Evolutionary conservation across 352 stramenopile species (phyloP).

Genomic region (Phytophthora quininea): DNA sequence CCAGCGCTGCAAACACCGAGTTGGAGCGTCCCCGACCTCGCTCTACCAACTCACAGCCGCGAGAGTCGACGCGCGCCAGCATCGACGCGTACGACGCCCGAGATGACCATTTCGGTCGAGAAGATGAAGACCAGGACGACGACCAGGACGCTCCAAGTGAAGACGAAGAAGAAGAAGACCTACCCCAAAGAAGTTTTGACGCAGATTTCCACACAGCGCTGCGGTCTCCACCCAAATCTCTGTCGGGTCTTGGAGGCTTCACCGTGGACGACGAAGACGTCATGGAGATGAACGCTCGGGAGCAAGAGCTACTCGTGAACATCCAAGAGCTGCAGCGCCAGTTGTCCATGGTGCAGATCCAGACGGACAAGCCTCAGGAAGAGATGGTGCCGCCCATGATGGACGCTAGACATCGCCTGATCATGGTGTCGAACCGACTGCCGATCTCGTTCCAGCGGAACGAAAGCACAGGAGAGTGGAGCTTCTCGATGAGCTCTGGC

Average conservation of each 20-base stretch:
- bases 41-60: constrained; percentile 1
- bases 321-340: constrained; percentile 93
- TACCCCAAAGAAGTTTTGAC: constrained; percentile 10
- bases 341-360: constrained; percentile 87
- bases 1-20: constrained; percentile 18
- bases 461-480: constrained; percentile 84
- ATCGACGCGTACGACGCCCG: constrained; percentile 42
- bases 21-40: constrained; percentile 7
- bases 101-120: constrained; percentile 27
- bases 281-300: constrained; percentile 77
- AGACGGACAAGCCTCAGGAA: constrained; percentile 78
- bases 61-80: constrained; percentile 31
- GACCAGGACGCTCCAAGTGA: constrained; percentile 26
- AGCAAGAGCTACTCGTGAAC: constrained; percentile 90
- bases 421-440: constrained; percentile 92
- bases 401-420: constrained; percentile 73
- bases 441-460: constrained; percentile 91
- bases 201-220: constrained; percentile 14
- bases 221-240: constrained; percentile 34
- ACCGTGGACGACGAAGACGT: constrained; percentile 66
- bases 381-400: constrained; percentile 71
- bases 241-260: constrained; percentile 28
- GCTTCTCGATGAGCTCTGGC: constrained; percentile 88
- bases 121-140: constrained; percentile 27
- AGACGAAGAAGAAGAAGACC: constrained; percentile 12